Base-by-base conservation (phyloP, 192 early-diverging fungal species). In the Tieghemiomyces parasiticus region DNA sequence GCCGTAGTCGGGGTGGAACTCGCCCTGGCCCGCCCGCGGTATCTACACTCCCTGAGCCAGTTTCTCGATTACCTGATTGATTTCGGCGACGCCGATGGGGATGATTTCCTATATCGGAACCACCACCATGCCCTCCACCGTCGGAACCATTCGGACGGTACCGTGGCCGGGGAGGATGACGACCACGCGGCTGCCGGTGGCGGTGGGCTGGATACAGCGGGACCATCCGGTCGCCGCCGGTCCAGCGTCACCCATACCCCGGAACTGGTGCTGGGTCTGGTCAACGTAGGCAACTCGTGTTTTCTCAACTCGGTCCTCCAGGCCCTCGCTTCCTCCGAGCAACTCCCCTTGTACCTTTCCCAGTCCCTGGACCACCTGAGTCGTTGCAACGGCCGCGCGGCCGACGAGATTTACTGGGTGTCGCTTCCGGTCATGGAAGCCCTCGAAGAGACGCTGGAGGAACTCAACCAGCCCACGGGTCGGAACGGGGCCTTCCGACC, bases 281-380 rank as follows among this genome's bases (percentile, higher is more conserved):
- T 86, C 58, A 95, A 95, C 54, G 81, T 83, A 25, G 92, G 92
- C 48, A 95, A 95, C 66, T 87, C 90, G 49, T 95, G 92, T 69
- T 95, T 92, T 63, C 78, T 95, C 68, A 95, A 95, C 73, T 87
- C 86, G 20, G 87, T 91, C 6, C 59, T 95, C 30, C 92, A 95
- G 78, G 92, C 74, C 33, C 65, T 76, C 46, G 74, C 74, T 29
- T 73, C 74, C 35, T 66, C 71, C 14, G 66, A 73, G 61, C 69
- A 70, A 19, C 69, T 76, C 47, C 71, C 73, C 19, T 63, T 62
- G 60, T 76, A 76, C 35, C 62, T 76, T 53, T 45, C 61, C 20
- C 63, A 42, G 25, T 62, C 64, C n/a, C 71, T 76, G 1, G 74
- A 76, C 62, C 60, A 60, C 56, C 73, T 76, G 66, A 71, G 70